These are phyloP conservation scores for Xerocomus potaroensis DNA, from an alignment of 768 basidiomycete species.

Conservation along the genomic window DNA sequence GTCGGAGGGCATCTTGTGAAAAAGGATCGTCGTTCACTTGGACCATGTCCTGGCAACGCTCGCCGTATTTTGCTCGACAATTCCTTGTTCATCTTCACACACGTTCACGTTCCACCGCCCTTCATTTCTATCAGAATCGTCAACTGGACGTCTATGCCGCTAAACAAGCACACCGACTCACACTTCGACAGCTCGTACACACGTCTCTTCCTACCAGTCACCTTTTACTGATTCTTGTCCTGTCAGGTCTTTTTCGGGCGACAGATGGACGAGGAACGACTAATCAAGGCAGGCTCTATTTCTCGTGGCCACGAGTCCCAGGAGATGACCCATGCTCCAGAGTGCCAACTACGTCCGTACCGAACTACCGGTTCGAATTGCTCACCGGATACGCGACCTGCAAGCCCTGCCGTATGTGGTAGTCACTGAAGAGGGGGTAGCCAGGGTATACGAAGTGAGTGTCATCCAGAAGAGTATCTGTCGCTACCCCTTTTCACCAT, in stretches of 20 bases:
- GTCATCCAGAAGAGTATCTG: conserved; percentile 3
- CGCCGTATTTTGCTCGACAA: conserved; percentile 5
- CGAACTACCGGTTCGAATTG: conserved; percentile 83
- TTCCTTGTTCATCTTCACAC: neutral
- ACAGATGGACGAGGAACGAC: conserved; percentile 70
- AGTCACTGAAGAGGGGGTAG: conserved; percentile 79
- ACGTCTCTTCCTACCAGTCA: neutral
- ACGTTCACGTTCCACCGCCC: conserved; percentile 37
- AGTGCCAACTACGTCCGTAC: conserved; percentile 90
- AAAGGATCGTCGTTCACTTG: neutral
- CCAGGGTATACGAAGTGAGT: conserved; percentile 80
- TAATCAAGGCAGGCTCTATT: conserved; percentile 56
- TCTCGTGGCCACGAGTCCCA: neutral
- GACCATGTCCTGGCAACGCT: conserved; percentile 26
- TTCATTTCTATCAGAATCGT: conserved; percentile 78
- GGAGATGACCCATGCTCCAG: conserved; percentile 33
- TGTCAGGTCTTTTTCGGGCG: conserved; percentile 81
- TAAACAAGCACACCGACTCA: conserved; percentile 65
- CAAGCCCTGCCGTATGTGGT: conserved; percentile 84
- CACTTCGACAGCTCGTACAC: conserved; percentile 72
- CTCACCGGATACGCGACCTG: conserved; percentile 82
- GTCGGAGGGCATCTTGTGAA: conserved; percentile 62
- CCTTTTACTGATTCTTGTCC: conserved; percentile 2
- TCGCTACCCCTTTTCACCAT: conserved; percentile 1
- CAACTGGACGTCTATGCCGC: conserved; percentile 79